Conservation (phyloP, 106 monocot species). For the Amphibolis antarctica region DNA sequence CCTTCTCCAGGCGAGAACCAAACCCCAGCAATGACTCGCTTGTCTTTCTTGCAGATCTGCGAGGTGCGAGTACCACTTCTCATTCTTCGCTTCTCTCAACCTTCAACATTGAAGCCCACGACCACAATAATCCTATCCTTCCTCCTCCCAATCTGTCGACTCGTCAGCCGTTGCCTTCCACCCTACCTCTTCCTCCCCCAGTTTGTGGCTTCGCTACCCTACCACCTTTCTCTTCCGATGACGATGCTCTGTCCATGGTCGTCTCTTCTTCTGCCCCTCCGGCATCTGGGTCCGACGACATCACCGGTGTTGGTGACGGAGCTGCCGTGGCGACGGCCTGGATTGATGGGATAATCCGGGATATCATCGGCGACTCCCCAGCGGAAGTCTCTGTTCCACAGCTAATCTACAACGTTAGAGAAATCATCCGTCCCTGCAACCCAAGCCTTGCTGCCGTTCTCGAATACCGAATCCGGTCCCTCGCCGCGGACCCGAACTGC, state of each 20-base stretch:
- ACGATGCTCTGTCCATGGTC: slow-evolving; percentile 2
- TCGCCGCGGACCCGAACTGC: slow-evolving; percentile 10
- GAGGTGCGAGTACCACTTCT: neutral
- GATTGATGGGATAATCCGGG: slow-evolving; percentile 74
- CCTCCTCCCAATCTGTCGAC: neutral
- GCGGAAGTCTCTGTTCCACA: slow-evolving; percentile 55
- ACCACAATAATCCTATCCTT: slow-evolving; percentile 8
- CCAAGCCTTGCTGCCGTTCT: slow-evolving; percentile 60
- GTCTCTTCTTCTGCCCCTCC: neutral
- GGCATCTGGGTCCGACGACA: neutral
- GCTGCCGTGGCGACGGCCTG: slow-evolving; percentile 29
- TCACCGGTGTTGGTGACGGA: slow-evolving; percentile 2
- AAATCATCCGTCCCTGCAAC: slow-evolving; percentile 87
- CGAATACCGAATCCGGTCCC: slow-evolving; percentile 66
- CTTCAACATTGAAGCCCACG: neutral
- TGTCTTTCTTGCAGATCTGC: slow-evolving; percentile 7
- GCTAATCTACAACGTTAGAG: slow-evolving; percentile 72
- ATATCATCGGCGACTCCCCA: slow-evolving; percentile 48
- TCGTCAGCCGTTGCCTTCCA: slow-evolving; percentile 14
- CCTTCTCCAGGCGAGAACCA: slow-evolving; percentile 23
- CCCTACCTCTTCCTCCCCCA: slow-evolving; percentile 14
- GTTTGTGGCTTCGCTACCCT: slow-evolving; percentile 59
- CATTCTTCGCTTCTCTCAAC: slow-evolving; percentile 2
- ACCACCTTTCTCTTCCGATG: slow-evolving; percentile 48
- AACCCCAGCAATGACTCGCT: slow-evolving; percentile 4